phyloP scores from a whole-genome alignment of 768 basidiomycete species.

The Astraeus odoratus region DNA sequence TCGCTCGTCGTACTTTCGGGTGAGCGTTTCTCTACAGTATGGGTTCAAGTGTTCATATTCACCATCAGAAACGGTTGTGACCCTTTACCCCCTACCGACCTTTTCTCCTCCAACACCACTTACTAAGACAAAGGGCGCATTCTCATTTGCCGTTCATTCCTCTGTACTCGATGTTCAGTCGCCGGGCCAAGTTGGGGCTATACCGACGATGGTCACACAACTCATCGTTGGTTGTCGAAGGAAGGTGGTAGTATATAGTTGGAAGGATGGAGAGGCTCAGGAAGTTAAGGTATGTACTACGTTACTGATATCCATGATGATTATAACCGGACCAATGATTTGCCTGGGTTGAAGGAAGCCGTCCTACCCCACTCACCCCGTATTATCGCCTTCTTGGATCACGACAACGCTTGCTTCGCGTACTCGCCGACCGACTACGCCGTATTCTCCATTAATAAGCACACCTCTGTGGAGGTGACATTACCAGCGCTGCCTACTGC shows the following conservation, averaged over 20 bases:
- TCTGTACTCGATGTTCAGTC: slow-evolving; percentile 41
- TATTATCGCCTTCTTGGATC: slow-evolving; percentile 64
- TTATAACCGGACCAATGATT: not conserved
- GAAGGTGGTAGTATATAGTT: slow-evolving; percentile 77
- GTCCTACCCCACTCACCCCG: slow-evolving; percentile 87
- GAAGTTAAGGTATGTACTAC: slow-evolving; percentile 51
- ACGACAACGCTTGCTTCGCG: slow-evolving; percentile 60
- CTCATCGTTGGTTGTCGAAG: slow-evolving; percentile 82
- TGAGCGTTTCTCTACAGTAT: slow-evolving; percentile 25
- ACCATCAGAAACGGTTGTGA: slow-evolving; percentile 58
- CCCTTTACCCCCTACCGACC: slow-evolving; percentile 70
- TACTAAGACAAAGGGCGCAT: slow-evolving; percentile 68
- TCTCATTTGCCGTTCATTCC: slow-evolving; percentile 75
- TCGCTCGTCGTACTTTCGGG: slow-evolving; percentile 82
- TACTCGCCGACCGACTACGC: slow-evolving; percentile 67
- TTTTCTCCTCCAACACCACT: slow-evolving; percentile 67
- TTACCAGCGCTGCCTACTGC: slow-evolving; percentile 31
- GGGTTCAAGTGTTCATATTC: not conserved
- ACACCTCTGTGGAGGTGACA: slow-evolving; percentile 49
- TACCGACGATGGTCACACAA: slow-evolving; percentile 64
- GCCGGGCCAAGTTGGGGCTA: slow-evolving; percentile 28
- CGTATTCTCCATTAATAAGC: slow-evolving; percentile 58
- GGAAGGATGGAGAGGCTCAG: slow-evolving; percentile 79
- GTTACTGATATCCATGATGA: not conserved
- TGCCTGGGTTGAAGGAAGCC: slow-evolving; percentile 52